Evolutionary conservation across 2,329 filamentous ascomycete species (phyloP).

Genomic region (Cytospora chrysosperma): DNA sequence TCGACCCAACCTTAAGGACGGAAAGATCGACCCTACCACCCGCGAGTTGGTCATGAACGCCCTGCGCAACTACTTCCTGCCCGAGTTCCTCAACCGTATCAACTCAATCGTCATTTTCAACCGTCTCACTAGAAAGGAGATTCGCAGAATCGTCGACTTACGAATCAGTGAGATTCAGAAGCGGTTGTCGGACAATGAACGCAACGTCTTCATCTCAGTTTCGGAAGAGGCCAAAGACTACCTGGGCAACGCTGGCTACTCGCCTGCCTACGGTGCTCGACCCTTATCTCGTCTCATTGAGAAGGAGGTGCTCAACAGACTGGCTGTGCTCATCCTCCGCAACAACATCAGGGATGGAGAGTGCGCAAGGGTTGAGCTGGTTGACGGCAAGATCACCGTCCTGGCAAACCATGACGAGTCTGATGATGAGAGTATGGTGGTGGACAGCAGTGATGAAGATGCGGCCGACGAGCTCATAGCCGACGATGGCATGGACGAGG

Average conservation of each 20-base stretch:
- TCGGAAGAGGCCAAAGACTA: slow-evolving; percentile 88
- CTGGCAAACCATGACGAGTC: slow-evolving; percentile 74
- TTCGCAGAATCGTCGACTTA: slow-evolving; percentile 92
- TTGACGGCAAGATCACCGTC: slow-evolving; percentile 77
- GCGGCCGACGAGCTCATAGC: no score
- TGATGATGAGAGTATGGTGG: slow-evolving; percentile 67
- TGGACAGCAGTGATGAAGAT: slow-evolving; percentile 66
- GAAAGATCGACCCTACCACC: slow-evolving; percentile 81
- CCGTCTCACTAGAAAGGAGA: slow-evolving; percentile 83
- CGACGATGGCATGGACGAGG: slow-evolving; percentile 61
- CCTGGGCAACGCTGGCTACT: slow-evolving; percentile 87
- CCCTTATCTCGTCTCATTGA: slow-evolving; percentile 89
- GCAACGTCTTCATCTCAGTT: slow-evolving; percentile 82
- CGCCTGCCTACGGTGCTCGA: slow-evolving; percentile 89
- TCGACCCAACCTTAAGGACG: slow-evolving; percentile 73
- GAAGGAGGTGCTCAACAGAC: slow-evolving; percentile 90
- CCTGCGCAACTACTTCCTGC: slow-evolving; percentile 93
- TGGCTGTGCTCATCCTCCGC: slow-evolving; percentile 87
- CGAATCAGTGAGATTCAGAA: slow-evolving; percentile 87
- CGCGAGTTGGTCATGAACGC: slow-evolving; percentile 87
- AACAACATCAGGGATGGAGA: slow-evolving; percentile 86
- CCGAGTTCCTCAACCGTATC: slow-evolving; percentile 98
- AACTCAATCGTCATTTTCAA: slow-evolving; percentile 98
- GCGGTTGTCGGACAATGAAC: slow-evolving; percentile 78
- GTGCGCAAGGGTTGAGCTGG: slow-evolving; percentile 72